Conservation (phyloP, 2,329 filamentous ascomycete species). For the Stachybotrys elegans region DNA sequence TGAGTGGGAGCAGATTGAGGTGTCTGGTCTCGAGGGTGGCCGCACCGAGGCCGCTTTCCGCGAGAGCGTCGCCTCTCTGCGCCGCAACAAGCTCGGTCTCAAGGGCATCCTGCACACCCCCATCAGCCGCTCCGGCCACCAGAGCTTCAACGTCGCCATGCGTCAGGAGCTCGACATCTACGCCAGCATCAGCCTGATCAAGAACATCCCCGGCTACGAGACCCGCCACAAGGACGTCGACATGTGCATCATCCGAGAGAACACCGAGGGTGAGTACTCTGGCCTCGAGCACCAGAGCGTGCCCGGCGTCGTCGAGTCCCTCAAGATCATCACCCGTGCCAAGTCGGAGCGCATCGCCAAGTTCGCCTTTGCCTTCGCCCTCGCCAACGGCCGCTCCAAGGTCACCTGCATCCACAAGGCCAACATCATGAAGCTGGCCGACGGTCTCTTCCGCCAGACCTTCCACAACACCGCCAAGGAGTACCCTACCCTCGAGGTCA, state of each 20-base stretch:
- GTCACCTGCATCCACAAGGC: constrained; percentile 99
- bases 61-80: constrained; percentile 90
- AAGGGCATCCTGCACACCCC: constrained; percentile 99
- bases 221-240: constrained; percentile 97
- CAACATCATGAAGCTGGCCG: constrained; percentile 99
- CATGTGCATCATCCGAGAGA: constrained; percentile 99
- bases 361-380: constrained; percentile 95
- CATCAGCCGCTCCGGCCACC: constrained; percentile 92
- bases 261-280: constrained; percentile 99
- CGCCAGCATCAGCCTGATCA: constrained; percentile 94
- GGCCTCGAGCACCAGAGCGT: constrained; percentile 98
- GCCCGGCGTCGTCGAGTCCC: constrained; percentile 90
- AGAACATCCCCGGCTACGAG: constrained; percentile 98
- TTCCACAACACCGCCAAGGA: constrained; percentile 92
- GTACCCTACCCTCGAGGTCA: constrained; percentile 90
- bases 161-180: constrained; percentile 99
- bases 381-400: constrained; percentile 99
- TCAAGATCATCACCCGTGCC: constrained; percentile 99
- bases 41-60: constrained; percentile 93
- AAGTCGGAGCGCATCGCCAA: constrained; percentile 99
- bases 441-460: constrained; percentile 97
- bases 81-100: constrained; percentile 97
- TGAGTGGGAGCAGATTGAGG: constrained; percentile 98
- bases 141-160: constrained; percentile 99
- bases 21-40: constrained; percentile 82